Evolutionary conservation across 495 filamentous ascomycete species (phyloP), one percentile per base, ranked within the genome.

Genomic region (Talaromyces liani): DNA sequence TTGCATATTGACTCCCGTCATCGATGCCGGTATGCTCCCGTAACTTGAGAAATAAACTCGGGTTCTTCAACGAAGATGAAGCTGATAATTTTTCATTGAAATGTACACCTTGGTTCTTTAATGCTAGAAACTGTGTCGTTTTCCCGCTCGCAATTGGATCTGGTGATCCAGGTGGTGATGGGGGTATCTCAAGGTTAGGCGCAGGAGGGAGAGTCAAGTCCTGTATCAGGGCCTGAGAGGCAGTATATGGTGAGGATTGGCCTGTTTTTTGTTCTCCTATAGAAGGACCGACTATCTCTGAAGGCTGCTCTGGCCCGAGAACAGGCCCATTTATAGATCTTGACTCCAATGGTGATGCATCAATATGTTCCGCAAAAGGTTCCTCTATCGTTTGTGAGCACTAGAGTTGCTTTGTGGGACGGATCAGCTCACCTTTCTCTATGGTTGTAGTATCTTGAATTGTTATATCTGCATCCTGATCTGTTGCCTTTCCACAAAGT

Each of bases 51-150:
- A 90, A 76, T 18, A 97, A 75, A 33, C 84, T 88, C 24, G 94
- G 94, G 70, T 98, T 97, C 58, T 85, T 86, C 45, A 97, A 75
- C 0, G 89, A 87, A 1, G 85, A 77, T 2, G 88, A 90, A 47
- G 77, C 79, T 22, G 88, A 85, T 0, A 97, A 79, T 59, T 91
- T 89, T 64, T 87, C 80, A 72, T 98, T 97, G 80, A 98, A 97
- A 76, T 98, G 95, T 33, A 91, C 79, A 3, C 90, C 91, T 66
- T 91, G 85, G 60, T 85, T 87, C 75, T 97, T 98, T 53, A 97
- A 79, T 25, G 84, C 80, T 1, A 97, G 84, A 73, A 98, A 97
- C 68, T 88, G 88, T 60, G 85, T 80, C 67, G 97, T 90, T 66
- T 96, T 97, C 58, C 82, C 80, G 60, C 85, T 90, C 1, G 86